phyloP scores from a whole-genome alignment of 768 basidiomycete species.

The Sporobolomyces roseus region DNA sequence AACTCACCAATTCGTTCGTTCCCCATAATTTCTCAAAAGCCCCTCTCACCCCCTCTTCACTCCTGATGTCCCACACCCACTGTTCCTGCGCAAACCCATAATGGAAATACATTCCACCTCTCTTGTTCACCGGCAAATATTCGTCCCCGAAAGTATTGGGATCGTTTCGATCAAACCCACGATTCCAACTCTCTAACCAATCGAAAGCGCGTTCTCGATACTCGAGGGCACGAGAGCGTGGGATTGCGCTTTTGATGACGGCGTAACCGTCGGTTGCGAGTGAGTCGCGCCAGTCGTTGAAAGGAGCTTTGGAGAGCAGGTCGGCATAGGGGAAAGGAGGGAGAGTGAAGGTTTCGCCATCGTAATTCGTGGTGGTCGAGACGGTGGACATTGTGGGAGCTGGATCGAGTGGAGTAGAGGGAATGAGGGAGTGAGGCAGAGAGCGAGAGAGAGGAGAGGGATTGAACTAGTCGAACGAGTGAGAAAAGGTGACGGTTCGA shows the following conservation, averaged over 20 bases:
- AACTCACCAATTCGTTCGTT: constrained; percentile 46
- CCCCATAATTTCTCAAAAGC: constrained; percentile 47
- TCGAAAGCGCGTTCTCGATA: constrained; percentile 39
- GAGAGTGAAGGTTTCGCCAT: constrained; percentile 12
- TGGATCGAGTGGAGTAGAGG: no score
- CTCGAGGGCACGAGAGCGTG: constrained; percentile 37
- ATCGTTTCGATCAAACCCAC: constrained; percentile 23
- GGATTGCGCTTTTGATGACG: constrained; percentile 45
- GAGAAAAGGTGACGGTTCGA: not conserved
- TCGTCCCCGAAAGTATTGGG: constrained; percentile 1
- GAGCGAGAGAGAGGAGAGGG: not conserved
- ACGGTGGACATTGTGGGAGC: constrained; percentile 17
- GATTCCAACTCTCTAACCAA: constrained; percentile 37
- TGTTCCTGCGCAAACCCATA: constrained; percentile 28
- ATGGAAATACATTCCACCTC: constrained; percentile 44
- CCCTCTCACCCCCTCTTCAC: constrained; percentile 42
- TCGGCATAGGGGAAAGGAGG: constrained; percentile 26
- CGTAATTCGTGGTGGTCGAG: constrained; percentile 3
- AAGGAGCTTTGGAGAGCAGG: constrained; percentile 19
- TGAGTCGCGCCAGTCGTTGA: constrained; percentile 31
- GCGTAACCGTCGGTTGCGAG: constrained; percentile 40
- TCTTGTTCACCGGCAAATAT: constrained; percentile 2
- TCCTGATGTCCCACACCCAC: constrained; percentile 33
- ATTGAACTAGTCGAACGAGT: not conserved
- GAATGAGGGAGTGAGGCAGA: no score